phyloP scores from a whole-genome alignment of 2,329 filamentous ascomycete genomes.

The Botrytis pseudocinerea region DNA sequence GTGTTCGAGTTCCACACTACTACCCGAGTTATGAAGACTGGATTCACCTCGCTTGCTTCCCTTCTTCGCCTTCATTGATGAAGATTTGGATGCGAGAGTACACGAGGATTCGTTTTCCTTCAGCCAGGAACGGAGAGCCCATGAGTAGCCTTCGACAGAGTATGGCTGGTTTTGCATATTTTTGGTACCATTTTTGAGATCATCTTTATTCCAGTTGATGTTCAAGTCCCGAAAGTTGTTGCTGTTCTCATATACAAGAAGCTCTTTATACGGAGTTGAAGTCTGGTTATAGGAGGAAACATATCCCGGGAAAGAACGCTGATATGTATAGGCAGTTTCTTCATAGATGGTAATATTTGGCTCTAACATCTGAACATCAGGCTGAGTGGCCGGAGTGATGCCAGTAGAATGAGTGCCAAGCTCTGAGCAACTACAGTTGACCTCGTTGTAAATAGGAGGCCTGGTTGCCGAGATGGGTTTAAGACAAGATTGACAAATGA shows the following conservation, averaged over 20 bases:
- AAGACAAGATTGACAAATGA: constrained; percentile 30
- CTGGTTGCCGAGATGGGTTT: constrained; percentile 33
- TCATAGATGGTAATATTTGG: constrained; percentile 25
- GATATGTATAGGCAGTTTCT: constrained; percentile 22
- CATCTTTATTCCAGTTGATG: neutral
- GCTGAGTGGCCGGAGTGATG: neutral
- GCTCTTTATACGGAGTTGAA: no score
- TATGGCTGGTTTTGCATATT: neutral
- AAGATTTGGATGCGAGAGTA: neutral
- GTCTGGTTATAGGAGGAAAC: neutral
- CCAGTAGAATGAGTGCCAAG: constrained; percentile 22
- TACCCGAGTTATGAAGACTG: constrained; percentile 27
- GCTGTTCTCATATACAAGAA: no score
- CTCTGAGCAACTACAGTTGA: constrained; percentile 36
- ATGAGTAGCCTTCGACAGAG: neutral
- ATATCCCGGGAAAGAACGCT: neutral
- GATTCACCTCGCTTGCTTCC: constrained; percentile 30
- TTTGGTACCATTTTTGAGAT: neutral
- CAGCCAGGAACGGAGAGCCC: constrained; percentile 6
- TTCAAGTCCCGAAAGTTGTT: neutral
- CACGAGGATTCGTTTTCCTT: neutral
- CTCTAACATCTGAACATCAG: neutral
- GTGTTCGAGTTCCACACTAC: constrained; percentile 22
- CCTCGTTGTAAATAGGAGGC: constrained; percentile 33
- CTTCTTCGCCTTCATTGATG: constrained; percentile 25